Percentiles rank a stretch among this genome's conserved stretches.
Conservation (phyloP, 2,329 filamentous ascomycete species). For the Trichophyton simii region DNA sequence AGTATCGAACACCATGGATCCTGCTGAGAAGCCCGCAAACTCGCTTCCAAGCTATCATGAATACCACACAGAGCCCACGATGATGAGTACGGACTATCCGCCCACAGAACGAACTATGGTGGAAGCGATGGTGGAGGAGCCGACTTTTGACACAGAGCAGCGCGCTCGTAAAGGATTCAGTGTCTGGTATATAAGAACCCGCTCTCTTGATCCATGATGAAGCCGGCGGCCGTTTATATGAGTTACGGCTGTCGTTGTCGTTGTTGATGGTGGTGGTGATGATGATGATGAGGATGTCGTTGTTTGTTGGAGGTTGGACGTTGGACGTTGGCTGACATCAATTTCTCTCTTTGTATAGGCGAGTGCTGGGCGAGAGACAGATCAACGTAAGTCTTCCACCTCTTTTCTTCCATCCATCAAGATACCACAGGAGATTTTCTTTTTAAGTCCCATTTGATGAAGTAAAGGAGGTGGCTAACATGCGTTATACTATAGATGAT, state of each 20-base stretch:
- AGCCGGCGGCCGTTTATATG: neutral
- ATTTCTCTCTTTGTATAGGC: slow-evolving; percentile 19
- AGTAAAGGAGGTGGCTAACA: neutral
- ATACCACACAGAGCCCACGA: slow-evolving; percentile 6
- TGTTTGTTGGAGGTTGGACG: too few species aligned
- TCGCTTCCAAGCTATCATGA: slow-evolving; percentile 9
- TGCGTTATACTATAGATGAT: slow-evolving; percentile 27
- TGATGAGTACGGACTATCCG: slow-evolving; percentile 6
- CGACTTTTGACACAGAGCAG: slow-evolving; percentile 8
- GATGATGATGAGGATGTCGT: neutral
- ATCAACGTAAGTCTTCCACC: slow-evolving; percentile 22
- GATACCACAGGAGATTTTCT: neutral
- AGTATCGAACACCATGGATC: slow-evolving; percentile 6
- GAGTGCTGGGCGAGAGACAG: slow-evolving; percentile 31
- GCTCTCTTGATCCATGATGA: neutral
- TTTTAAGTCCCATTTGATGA: neutral
- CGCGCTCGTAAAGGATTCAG: slow-evolving; percentile 12
- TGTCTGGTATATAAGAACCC: slow-evolving; percentile 12
- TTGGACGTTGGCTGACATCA: neutral
- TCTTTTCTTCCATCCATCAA: neutral
- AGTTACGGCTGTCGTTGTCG: neutral
- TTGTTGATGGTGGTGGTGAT: neutral
- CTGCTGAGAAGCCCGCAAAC: slow-evolving; percentile 6
- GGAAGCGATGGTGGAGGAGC: slow-evolving; percentile 14
- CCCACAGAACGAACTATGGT: slow-evolving; percentile 7